A percentile compares a stretch with the other conserved stretches of the same genome.
phyloP scores from a whole-genome alignment of 2,329 filamentous ascomycete genomes.

The Clonostachys byssicola region DNA sequence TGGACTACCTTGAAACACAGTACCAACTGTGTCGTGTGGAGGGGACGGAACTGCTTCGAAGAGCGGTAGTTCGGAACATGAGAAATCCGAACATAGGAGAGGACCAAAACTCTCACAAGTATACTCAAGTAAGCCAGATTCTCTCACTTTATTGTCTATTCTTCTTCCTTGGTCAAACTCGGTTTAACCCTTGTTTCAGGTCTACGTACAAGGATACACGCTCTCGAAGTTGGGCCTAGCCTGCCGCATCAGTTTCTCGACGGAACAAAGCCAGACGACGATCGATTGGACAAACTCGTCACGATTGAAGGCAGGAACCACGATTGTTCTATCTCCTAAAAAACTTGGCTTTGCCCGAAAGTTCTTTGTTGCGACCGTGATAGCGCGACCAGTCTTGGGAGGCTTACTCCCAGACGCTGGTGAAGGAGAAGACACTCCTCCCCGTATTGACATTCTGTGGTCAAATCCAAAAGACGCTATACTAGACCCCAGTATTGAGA shows the following conservation, averaged over 20 bases:
- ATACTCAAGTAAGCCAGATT: conserved; percentile 56
- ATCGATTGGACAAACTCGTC: conserved; percentile 59
- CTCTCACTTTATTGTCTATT: background rate
- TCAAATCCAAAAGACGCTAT: conserved; percentile 50
- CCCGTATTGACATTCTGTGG: conserved; percentile 75
- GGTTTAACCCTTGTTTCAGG: conserved; percentile 36
- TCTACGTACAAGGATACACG: conserved; percentile 61
- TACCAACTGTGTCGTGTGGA: conserved; percentile 77
- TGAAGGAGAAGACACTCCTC: conserved; percentile 35
- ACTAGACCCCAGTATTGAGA: conserved; percentile 65
- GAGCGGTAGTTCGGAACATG: conserved; percentile 56
- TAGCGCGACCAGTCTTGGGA: conserved; percentile 58
- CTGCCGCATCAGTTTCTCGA: conserved; percentile 67
- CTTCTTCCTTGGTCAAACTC: background rate
- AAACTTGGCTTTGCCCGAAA: conserved; percentile 58
- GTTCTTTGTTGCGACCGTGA: conserved; percentile 69
- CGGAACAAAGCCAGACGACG: conserved; percentile 56
- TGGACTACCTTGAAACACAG: conserved; percentile 65
- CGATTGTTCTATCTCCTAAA: conserved; percentile 47
- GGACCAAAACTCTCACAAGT: conserved; percentile 54
- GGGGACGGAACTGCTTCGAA: conserved; percentile 62
- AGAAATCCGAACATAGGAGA: conserved; percentile 53
- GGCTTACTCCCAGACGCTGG: conserved; percentile 51
- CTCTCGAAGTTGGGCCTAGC: conserved; percentile 61
- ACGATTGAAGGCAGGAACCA: conserved; percentile 44